These are phyloP conservation scores for Forsythia suspensa DNA, from an alignment of 257 asterid species.

Conservation along the genomic window DNA sequence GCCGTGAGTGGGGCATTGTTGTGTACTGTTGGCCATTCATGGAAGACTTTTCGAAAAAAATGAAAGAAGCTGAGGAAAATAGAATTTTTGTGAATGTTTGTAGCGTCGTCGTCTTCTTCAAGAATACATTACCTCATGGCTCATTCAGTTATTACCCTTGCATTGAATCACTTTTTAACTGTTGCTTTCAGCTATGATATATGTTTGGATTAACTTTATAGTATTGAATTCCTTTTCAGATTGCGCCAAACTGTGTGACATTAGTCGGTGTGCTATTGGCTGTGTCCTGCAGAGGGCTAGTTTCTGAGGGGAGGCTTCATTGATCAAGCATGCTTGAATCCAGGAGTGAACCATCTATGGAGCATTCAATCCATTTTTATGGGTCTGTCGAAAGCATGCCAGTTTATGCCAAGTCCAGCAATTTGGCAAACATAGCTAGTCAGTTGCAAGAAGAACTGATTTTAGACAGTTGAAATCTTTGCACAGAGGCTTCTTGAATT, in stretches of 20 bases:
- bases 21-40: no score
- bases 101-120: background rate
- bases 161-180: background rate
- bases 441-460: constrained; percentile 47
- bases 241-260: constrained; percentile 59
- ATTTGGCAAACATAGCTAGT: constrained; percentile 43
- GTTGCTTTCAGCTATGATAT: background rate
- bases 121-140: background rate
- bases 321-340: constrained; percentile 45
- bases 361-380: constrained; percentile 57
- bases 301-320: constrained; percentile 50
- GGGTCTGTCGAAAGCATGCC: constrained; percentile 51
- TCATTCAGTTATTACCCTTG: background rate
- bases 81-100: no score
- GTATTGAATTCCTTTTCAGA: constrained; percentile 34
- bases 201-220: constrained; percentile 1
- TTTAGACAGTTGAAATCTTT: constrained; percentile 46
- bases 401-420: constrained; percentile 47
- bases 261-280: constrained; percentile 65
- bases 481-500: constrained; percentile 50
- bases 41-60: constrained; percentile 37
- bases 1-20: no score
- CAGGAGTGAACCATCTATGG: constrained; percentile 67
- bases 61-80: no score
- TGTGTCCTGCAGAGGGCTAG: constrained; percentile 56